Conservation (phyloP, 2,329 filamentous ascomycete genomes). For the Cercospora berteroae region DNA sequence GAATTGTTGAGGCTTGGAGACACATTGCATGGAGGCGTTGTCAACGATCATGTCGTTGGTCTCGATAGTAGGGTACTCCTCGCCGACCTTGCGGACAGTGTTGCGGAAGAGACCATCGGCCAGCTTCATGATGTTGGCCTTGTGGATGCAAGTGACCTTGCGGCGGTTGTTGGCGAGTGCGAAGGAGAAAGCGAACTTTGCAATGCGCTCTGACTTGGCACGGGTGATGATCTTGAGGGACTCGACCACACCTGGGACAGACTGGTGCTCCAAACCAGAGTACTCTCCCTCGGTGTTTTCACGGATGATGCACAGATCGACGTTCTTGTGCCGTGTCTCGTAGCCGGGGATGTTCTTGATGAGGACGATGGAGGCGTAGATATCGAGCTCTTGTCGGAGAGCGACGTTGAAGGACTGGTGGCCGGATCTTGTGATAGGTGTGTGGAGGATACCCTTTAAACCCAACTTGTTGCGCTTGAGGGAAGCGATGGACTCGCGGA, state of each 20-base stretch:
- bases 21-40: slow-evolving; percentile 99
- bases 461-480: slow-evolving; percentile 98
- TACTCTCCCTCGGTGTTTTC: slow-evolving; percentile 99
- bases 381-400: slow-evolving; percentile 97
- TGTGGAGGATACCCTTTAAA: slow-evolving; percentile 98
- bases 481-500: slow-evolving; percentile 91
- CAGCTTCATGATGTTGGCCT: slow-evolving; percentile 99
- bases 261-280: slow-evolving; percentile 98
- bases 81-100: slow-evolving; percentile 89
- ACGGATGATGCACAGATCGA: slow-evolving; percentile 98
- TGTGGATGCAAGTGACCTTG: slow-evolving; percentile 99
- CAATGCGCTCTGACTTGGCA: slow-evolving; percentile 97
- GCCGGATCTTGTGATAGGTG: slow-evolving; percentile 90
- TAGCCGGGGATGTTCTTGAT: slow-evolving; percentile 99
- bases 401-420: slow-evolving; percentile 99
- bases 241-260: slow-evolving; percentile 92
- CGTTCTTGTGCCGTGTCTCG: slow-evolving; percentile 92
- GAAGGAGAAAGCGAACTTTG: slow-evolving; percentile 97
- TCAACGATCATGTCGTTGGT: slow-evolving; percentile 99
- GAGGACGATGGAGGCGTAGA: slow-evolving; percentile 95
- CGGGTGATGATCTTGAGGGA: slow-evolving; percentile 99
- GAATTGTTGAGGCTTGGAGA: slow-evolving; percentile 94
- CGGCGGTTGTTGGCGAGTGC: slow-evolving; percentile 97
- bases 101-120: slow-evolving; percentile 98
- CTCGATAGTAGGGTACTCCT: slow-evolving; percentile 94